Evolutionary conservation across 2,329 filamentous ascomycete species (phyloP).

Genomic region (Pseudogymnoascus sp.): DNA sequence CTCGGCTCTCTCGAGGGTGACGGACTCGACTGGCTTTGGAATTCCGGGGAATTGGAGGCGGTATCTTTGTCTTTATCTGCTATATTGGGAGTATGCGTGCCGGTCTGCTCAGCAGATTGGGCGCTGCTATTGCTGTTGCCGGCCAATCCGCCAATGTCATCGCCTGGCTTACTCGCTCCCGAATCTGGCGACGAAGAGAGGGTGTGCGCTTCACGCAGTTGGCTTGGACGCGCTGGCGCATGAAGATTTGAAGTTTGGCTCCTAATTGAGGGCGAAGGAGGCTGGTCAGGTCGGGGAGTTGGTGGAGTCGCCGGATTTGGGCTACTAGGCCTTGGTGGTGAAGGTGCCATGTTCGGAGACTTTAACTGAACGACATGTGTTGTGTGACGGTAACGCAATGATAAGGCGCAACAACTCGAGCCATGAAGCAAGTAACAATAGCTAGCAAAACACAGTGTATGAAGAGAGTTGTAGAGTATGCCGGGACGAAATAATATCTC

Average conservation of each 20-base stretch:
- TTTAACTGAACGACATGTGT: constrained; percentile 5
- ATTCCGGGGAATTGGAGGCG: neutral
- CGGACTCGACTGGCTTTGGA: neutral
- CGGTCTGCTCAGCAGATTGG: constrained; percentile 15
- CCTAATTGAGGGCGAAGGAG: neutral
- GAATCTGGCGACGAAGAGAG: constrained; percentile 21
- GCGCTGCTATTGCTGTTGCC: constrained; percentile 22
- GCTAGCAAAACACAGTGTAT: neutral
- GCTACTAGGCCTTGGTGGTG: neutral
- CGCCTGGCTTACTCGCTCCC: neutral
- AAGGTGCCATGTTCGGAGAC: constrained; percentile 1
- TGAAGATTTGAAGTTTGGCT: constrained; percentile 14
- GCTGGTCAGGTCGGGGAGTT: neutral
- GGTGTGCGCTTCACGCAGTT: constrained; percentile 25
- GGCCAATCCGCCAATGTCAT: neutral
- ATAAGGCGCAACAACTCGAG: constrained; percentile 3
- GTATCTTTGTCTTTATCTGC: neutral
- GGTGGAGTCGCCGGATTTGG: neutral
- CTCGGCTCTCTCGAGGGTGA: neutral
- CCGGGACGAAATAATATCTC: neutral
- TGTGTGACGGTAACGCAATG: constrained; percentile 2
- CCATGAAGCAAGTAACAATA: constrained; percentile 2
- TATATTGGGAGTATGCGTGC: neutral
- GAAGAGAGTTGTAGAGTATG: neutral
- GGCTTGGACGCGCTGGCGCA: constrained; percentile 24